Base-by-base conservation (phyloP, 129 eudicot species). In the Chrysanthemum seticuspe region DNA sequence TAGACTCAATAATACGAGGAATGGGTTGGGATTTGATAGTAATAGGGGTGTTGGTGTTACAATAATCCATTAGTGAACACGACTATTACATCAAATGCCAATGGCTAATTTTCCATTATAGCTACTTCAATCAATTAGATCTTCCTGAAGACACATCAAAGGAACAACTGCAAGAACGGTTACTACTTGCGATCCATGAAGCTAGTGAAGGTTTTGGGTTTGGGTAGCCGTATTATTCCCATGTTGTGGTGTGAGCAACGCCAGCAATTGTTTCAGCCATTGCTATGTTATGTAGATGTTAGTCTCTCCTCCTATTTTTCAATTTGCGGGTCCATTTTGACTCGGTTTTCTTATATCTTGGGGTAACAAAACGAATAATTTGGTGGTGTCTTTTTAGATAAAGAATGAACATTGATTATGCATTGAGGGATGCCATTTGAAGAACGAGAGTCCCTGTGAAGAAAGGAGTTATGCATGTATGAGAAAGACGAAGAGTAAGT, bases 171-270 rank as follows among this genome's bases (percentile, higher is more conserved):
- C 87, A 85, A 74, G 99, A 86, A 15, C 96, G 97, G 68, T 73
- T 94, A 74, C 75, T 94, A 45, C 91, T 94, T 75, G 99, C 99
- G 25, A 94, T 90, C 74, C 99, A 94, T 66, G 99, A 94, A 86
- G 99, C 96, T 34, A 94, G 96, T 78, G 99, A 94, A 85, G 99
- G 99, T 15, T 94, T 94, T 86, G 99, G 99, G 56, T 90, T 94
- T 74, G 97, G 99, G 68, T 94, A 59, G 55, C 57, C 59, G 68
- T 61, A 36, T 58, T 13, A 4, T 23, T 62, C 67, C 49, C 21
- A 54, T 27, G 29, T 56, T 45, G 27, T 79, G 65, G 67, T 44
- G 23, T 63, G 67, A 45, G 65, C 58, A 64, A 62, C 40, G 51
- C 72, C 44, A 12, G 76, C 62, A 49, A 53, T 19, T 23, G 44